These are phyloP conservation scores for Hibiscus syriacus DNA, from an alignment of 345 rosid genomes.

Conservation along the genomic window DNA sequence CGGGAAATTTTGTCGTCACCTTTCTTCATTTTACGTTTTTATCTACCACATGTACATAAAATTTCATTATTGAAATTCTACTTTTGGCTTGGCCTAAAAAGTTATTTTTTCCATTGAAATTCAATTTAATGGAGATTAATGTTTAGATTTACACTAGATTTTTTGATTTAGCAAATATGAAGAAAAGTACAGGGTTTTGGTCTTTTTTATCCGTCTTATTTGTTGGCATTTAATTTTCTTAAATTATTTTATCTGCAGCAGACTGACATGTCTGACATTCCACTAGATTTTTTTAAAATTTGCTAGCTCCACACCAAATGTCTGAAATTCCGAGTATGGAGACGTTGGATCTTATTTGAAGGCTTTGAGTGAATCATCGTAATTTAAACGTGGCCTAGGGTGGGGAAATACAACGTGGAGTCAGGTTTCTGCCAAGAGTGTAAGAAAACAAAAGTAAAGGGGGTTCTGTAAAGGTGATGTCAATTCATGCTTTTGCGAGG, in stretches of 20 bases:
- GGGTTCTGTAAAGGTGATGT: neutral
- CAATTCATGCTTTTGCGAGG: neutral
- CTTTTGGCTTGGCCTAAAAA: neutral
- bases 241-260: neutral
- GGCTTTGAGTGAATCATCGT: too few relatives aligned
- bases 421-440: too few relatives aligned
- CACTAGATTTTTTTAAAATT: neutral
- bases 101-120: too few relatives aligned
- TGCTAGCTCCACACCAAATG: neutral
- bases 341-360: too few relatives aligned
- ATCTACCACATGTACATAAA: neutral
- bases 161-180: too few relatives aligned
- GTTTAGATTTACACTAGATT: too few relatives aligned
- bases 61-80: neutral
- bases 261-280: neutral
- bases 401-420: too few relatives aligned
- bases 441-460: neutral
- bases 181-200: neutral
- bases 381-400: too few relatives aligned
- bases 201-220: neutral
- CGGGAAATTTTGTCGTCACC: constrained; percentile 12
- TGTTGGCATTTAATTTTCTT: neutral
- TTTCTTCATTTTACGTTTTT: neutral
- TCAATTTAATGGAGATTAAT: neutral
- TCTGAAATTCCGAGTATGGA: too few relatives aligned